Base-by-base conservation (phyloP, 2,329 filamentous ascomycete species). In the Cytospora leucostoma region DNA sequence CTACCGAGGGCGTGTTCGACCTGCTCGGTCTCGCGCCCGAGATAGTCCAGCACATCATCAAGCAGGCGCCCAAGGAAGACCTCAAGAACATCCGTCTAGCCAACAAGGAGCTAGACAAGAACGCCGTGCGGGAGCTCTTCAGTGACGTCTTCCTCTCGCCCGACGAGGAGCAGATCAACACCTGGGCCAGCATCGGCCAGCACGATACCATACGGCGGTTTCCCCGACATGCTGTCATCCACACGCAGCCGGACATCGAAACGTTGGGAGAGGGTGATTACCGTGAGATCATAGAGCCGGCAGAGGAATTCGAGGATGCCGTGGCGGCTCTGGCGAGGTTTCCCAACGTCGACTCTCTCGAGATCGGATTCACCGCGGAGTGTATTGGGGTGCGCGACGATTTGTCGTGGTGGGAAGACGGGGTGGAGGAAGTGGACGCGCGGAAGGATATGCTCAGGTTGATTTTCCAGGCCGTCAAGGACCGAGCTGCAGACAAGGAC, bases 301-400 rank as follows among this genome's bases (percentile, higher is more conserved):
- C n/a, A 35, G 56, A 63, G 3, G 19, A 32, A 0, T 61, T 49
- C 19, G 32, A 63, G 15, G 34, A 40, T 4, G 51, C 44, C 11
- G 13, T 60, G 6, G 13, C 37, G 2, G 53, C 35, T 17, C 37
- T 64, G 13, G 50, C 33, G 7, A 64, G 11, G 19, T 51, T 61
- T 2, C 62, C 62, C 37, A 64, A 61, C 52, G 11, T 64, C 17
- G 53, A 38, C n/a, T 64, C 62, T 1, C 12, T 64, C 15, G 53
- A 54, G 19, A 57, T 64, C 13, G 12, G 32, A 32, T 64, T 56
- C 27, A 53, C 47, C 2, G 15, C 54, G 8, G 21, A 52, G 7
- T 63, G 61, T 49, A 2, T 51, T 17, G 61, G 56, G n/a, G 35
- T 35, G 0, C 35, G 53, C 7, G n/a, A 52, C 15, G 27, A 3